Evolutionary conservation across 2,329 filamentous ascomycete species (phyloP).

Genomic region (Penicillium sp.): DNA sequence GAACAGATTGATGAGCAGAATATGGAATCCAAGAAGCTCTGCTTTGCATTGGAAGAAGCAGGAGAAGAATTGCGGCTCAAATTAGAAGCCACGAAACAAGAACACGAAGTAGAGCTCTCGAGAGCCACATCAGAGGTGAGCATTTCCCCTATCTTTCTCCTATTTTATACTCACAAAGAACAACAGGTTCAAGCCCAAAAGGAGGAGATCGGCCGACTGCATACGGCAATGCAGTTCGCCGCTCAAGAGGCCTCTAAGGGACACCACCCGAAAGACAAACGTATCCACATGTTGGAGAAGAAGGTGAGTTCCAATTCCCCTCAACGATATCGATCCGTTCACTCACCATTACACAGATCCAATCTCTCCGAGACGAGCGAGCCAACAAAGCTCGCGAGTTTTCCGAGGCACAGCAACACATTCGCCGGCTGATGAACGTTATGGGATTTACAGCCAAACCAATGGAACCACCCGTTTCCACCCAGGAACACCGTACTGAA

Average conservation of each 20-base stretch:
- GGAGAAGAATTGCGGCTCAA: constrained; percentile 22
- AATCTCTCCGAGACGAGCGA: constrained; percentile 36
- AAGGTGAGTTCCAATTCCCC: constrained; percentile 27
- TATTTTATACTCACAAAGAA: constrained; percentile 1
- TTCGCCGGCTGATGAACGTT: constrained; percentile 38
- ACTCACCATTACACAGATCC: constrained; percentile 25
- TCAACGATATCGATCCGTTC: neutral
- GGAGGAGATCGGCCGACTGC: constrained; percentile 28
- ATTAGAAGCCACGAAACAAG: constrained; percentile 19
- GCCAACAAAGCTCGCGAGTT: constrained; percentile 40
- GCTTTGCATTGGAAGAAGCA: constrained; percentile 18
- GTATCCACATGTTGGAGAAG: constrained; percentile 33
- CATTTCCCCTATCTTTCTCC: neutral
- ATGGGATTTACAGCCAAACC: constrained; percentile 36
- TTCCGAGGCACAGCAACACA: constrained; percentile 41
- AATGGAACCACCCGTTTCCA: constrained; percentile 6
- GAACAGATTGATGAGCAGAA: constrained; percentile 26
- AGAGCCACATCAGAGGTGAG: constrained; percentile 23
- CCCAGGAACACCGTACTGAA: neutral
- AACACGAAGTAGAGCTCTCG: constrained; percentile 22
- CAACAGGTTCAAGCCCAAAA: constrained; percentile 25
- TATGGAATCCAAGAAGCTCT: constrained; percentile 22
- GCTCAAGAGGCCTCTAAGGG: constrained; percentile 27
- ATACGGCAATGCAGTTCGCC: constrained; percentile 24
- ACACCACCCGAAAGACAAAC: constrained; percentile 31